Evolutionary conservation across 305 asterid species (phyloP).

Genomic region (Petunia hybrid): DNA sequence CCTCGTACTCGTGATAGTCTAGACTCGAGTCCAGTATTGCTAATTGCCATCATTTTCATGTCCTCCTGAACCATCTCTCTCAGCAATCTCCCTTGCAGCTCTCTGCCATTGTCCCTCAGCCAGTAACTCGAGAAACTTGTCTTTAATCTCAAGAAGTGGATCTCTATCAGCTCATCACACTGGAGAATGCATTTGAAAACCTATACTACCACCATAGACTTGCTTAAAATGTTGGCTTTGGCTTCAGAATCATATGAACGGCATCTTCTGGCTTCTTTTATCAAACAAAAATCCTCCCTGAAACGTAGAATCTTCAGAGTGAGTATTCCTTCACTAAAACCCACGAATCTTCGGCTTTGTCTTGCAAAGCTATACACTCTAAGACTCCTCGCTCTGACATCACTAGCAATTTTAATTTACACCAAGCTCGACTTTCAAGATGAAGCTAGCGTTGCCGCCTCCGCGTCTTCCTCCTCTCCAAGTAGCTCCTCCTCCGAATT

Average conservation of each 20-base stretch:
- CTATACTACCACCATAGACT: conserved; percentile 76
- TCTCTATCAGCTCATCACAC: conserved; percentile 76
- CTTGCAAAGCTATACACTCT: too few species aligned
- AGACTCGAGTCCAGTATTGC: conserved; percentile 31
- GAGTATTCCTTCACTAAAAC: too few species aligned
- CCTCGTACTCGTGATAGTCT: conserved; percentile 18
- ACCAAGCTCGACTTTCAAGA: background rate
- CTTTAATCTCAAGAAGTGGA: conserved; percentile 60
- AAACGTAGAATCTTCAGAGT: too few species aligned
- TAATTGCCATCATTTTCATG: conserved; percentile 51
- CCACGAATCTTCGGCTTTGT: too few species aligned
- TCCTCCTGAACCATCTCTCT: conserved; percentile 55
- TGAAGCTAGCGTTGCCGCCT: background rate
- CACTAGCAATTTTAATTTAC: too few species aligned
- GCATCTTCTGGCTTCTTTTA: too few species aligned
- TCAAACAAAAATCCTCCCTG: too few species aligned
- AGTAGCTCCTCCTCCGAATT: conserved; percentile 30
- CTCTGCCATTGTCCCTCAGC: conserved; percentile 57
- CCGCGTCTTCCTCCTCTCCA: background rate
- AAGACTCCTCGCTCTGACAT: too few species aligned
- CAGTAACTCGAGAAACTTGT: conserved; percentile 48
- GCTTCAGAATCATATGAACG: too few species aligned
- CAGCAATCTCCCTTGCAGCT: conserved; percentile 51
- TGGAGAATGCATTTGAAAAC: conserved; percentile 79
- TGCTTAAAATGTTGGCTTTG: conserved; percentile 56